Conservation (phyloP, 805 yeast genomes). For the Candida tammaniensis region DNA sequence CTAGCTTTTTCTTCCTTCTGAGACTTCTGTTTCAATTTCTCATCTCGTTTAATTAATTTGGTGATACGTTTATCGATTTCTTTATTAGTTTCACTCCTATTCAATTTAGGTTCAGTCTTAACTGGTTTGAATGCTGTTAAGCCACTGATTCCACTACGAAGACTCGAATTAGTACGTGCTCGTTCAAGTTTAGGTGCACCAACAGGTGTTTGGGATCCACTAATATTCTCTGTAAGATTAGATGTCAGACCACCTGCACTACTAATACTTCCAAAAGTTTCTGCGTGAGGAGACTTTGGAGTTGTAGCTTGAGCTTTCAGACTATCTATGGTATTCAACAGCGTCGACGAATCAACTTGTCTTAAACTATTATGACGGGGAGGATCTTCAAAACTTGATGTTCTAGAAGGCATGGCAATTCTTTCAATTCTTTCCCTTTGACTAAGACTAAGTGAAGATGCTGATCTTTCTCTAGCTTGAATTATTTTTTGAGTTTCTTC, state of each 20-base stretch:
- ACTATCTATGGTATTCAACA: slow-evolving; percentile 13
- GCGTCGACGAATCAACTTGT: slow-evolving; percentile 12
- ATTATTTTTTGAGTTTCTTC: slow-evolving; percentile 14
- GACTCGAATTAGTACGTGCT: slow-evolving; percentile 17
- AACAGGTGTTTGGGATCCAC: too few relatives aligned
- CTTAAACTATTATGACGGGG: slow-evolving; percentile 2
- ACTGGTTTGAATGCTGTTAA: slow-evolving; percentile 30
- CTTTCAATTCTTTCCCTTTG: slow-evolving; percentile 1
- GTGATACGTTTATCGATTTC: slow-evolving; percentile 32
- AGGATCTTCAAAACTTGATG: slow-evolving; percentile 6
- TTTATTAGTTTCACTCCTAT: slow-evolving; percentile 16
- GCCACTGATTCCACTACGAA: slow-evolving; percentile 21
- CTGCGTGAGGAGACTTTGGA: neutral
- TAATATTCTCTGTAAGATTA: slow-evolving; percentile 1
- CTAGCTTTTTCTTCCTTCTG: slow-evolving; percentile 12
- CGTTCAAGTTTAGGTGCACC: slow-evolving; percentile 13
- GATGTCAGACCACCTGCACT: slow-evolving; percentile 1
- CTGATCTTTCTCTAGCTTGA: slow-evolving; percentile 3
- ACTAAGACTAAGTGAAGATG: slow-evolving; percentile 1
- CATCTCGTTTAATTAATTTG: slow-evolving; percentile 31
- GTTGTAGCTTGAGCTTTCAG: neutral
- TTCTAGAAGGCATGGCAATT: slow-evolving; percentile 4
- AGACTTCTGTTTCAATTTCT: slow-evolving; percentile 14
- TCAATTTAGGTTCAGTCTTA: slow-evolving; percentile 19
- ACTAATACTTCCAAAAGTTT: slow-evolving; percentile 1